Percentiles rank a stretch among this genome's conserved stretches.
These are phyloP conservation scores for Bipolaris bicolor DNA, from an alignment of 2,329 filamentous ascomycete genomes.

Conservation along the genomic window DNA sequence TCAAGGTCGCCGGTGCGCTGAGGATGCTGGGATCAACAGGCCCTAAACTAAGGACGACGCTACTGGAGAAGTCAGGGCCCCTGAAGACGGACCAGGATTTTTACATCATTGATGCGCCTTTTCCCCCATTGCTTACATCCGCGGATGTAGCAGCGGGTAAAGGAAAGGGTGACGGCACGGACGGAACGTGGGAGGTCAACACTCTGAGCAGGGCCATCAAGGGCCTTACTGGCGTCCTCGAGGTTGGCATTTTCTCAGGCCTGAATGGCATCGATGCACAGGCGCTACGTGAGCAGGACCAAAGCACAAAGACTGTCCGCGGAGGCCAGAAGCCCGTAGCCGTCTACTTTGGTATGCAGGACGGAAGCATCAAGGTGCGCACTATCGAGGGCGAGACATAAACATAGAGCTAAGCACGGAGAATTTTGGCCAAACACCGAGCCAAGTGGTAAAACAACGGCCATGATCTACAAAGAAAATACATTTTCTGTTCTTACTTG, in stretches of 20 bases:
- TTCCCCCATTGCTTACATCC: slow-evolving; percentile 71
- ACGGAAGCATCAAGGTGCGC: slow-evolving; percentile 53
- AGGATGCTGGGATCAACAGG: slow-evolving; percentile 72
- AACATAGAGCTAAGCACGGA: background rate
- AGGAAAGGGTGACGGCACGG: slow-evolving; percentile 59
- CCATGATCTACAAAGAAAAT: too few species aligned
- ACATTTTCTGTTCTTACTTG: background rate
- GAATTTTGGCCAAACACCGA: background rate
- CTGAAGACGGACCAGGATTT: slow-evolving; percentile 85
- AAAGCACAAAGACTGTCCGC: slow-evolving; percentile 49
- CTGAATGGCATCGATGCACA: slow-evolving; percentile 73
- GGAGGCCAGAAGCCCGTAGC: slow-evolving; percentile 86
- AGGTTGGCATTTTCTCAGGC: slow-evolving; percentile 89
- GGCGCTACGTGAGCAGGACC: slow-evolving; percentile 51
- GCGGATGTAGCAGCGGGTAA: slow-evolving; percentile 58
- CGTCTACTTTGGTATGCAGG: slow-evolving; percentile 92
- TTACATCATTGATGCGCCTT: slow-evolving; percentile 92
- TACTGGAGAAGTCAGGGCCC: slow-evolving; percentile 79
- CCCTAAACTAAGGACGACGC: slow-evolving; percentile 74
- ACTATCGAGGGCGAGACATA: slow-evolving; percentile 37
- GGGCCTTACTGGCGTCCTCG: slow-evolving; percentile 82
- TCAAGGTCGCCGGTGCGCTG: slow-evolving; percentile 76
- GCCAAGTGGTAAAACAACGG: too few species aligned
- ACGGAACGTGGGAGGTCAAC: slow-evolving; percentile 81
- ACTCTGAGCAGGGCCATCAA: slow-evolving; percentile 76